Base-by-base conservation (phyloP, 2,329 filamentous ascomycete species). In the Penicillium sp. region DNA sequence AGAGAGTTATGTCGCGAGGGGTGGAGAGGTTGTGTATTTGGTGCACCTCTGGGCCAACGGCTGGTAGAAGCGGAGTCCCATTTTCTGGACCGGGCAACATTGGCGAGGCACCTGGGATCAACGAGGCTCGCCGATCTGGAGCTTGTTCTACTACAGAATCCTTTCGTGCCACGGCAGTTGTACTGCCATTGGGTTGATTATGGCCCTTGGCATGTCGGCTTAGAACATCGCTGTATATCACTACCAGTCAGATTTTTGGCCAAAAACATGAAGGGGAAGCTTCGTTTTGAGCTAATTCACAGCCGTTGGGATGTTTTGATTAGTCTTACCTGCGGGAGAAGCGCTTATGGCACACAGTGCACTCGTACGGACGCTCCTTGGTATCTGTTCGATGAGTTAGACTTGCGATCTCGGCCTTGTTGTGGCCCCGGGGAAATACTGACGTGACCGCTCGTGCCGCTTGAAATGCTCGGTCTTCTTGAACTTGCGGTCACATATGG, bases 391-490 rank as follows among this genome's bases (percentile, higher is more conserved):
- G 40, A 53, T 6, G 40, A 28, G 57, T 68, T 56, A 67, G 64
- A 38, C 9, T 44, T n/a, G 40, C 15, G 37, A 56, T 35, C 28
- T 22, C 26, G 26, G 17, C 7, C 15, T 28, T 38, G 45, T 51
- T 28, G 35, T 24, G 30, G 42, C 33, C 38, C 42, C n/a, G 53
- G 62, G 58, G 35, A 17, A 42, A 44, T 5, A 77, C 82, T 70
- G 75, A 85, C 83, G 83, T 60, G 83, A 85, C 69, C 83, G 79
- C 69, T 85, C 82, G 72, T 85, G 83, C 45, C 83, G 79, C 70
- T 84, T 84, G 68, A 83, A 81, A 73, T 85, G 83, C 69, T 85
- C 83, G 33, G 81, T 83, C 73, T 85, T 85, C 64, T 82, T 84
- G 75, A 85, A 85, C 64, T 81, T 82, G 64, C 83, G 80, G 65